Conservation (phyloP, 805 yeast genomes). For the Pichia occidentalis region DNA sequence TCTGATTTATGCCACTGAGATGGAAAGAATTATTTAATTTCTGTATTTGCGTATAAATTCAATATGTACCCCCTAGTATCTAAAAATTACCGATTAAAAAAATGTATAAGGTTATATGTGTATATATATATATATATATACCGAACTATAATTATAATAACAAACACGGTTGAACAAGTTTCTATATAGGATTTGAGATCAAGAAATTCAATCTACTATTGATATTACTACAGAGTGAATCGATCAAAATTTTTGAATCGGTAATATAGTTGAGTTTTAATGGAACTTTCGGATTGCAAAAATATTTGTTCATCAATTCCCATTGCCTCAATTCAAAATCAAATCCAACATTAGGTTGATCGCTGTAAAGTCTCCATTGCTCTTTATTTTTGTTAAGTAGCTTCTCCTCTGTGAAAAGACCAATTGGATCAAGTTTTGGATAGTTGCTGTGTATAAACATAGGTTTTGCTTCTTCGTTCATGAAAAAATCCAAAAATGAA, state of each 20-base stretch:
- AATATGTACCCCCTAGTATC: too few relatives aligned
- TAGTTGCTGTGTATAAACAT: slow-evolving; percentile 48
- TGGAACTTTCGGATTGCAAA: slow-evolving; percentile 24
- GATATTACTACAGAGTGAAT: slow-evolving; percentile 5
- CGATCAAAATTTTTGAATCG: slow-evolving; percentile 23
- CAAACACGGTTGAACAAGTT: neutral
- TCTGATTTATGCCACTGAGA: slow-evolving; percentile 81
- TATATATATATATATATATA: slow-evolving; percentile 5
- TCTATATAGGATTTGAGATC: neutral
- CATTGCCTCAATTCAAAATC: slow-evolving; percentile 60
- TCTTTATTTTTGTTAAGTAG: slow-evolving; percentile 17
- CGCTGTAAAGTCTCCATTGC: slow-evolving; percentile 26
- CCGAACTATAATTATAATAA: neutral
- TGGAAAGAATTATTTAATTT: slow-evolving; percentile 83
- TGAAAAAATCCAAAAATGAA: slow-evolving; percentile 21
- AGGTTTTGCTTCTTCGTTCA: slow-evolving; percentile 20
- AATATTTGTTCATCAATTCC: slow-evolving; percentile 40
- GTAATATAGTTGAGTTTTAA: slow-evolving; percentile 23
- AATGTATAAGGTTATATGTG: neutral
- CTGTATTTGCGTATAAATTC: too few relatives aligned
- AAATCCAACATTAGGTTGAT: slow-evolving; percentile 30
- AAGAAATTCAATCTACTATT: slow-evolving; percentile 5
- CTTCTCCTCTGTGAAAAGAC: slow-evolving; percentile 33
- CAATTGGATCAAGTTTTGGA: slow-evolving; percentile 47
- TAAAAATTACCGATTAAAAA: too few relatives aligned